These are phyloP conservation scores for Hymenoscyphus fructigenus DNA, from an alignment of 2,329 filamentous ascomycete genomes.

Conservation along the genomic window DNA sequence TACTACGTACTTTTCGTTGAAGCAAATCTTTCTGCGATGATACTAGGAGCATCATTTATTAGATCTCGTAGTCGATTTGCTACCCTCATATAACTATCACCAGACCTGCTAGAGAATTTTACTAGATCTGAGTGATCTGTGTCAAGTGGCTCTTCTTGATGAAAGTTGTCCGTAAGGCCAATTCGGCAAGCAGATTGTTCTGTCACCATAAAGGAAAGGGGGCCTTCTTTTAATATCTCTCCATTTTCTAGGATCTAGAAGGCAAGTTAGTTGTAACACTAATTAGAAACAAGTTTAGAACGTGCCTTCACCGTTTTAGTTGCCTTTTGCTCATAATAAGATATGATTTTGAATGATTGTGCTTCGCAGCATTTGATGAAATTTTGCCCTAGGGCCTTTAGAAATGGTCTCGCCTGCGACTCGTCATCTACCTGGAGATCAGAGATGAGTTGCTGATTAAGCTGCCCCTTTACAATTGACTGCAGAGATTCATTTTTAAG, in stretches of 20 bases:
- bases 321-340: neutral
- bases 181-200: neutral
- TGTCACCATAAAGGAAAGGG: neutral
- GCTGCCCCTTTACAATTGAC: constrained; percentile 21
- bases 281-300: neutral
- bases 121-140: constrained; percentile 8
- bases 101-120: constrained; percentile 1
- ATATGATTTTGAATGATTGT: constrained; percentile 2
- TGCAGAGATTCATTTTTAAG: constrained; percentile 20
- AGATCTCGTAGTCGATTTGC: neutral
- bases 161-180: neutral
- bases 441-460: constrained; percentile 11
- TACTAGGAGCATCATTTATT: neutral
- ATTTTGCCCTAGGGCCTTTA: neutral
- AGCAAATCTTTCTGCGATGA: neutral
- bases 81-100: neutral
- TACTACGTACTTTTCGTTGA: too few relatives aligned
- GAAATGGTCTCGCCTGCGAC: neutral
- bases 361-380: neutral
- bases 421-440: neutral
- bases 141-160: neutral
- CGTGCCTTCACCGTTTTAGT: constrained; percentile 3
- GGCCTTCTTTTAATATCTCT: neutral
- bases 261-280: neutral
- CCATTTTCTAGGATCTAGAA: neutral